Conservation (phyloP, 495 filamentous ascomycete species). For the Sordaria brevicollis region DNA sequence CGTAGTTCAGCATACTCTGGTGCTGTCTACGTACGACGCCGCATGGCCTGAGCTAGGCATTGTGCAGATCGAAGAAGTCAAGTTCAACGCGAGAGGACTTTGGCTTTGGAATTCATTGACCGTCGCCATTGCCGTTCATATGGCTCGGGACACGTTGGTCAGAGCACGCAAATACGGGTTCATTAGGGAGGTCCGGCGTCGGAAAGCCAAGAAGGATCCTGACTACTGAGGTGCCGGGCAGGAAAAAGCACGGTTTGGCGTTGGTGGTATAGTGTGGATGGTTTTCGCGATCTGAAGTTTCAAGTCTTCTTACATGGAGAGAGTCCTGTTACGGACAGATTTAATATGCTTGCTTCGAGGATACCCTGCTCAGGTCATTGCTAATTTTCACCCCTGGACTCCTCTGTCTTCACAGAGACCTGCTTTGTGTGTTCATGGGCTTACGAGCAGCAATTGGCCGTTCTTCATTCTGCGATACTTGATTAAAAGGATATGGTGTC, state of each 20-base stretch:
- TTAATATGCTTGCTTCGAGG: neutral
- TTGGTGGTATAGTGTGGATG: neutral
- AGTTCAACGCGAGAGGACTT: conserved; percentile 13
- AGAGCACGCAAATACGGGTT: conserved; percentile 1
- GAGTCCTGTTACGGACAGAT: neutral
- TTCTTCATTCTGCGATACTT: neutral
- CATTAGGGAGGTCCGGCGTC: neutral
- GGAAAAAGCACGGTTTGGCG: neutral
- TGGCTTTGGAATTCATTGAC: conserved; percentile 27
- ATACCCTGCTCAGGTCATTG: neutral
- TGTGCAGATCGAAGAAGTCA: conserved; percentile 11
- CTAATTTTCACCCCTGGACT: neutral
- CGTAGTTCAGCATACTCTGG: conserved; percentile 17
- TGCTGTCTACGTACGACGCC: conserved; percentile 18
- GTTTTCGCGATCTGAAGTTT: neutral
- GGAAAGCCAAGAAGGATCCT: conserved; percentile 7
- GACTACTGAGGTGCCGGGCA: conserved; percentile 6
- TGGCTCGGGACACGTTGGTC: conserved; percentile 11
- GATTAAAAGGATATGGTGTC: neutral
- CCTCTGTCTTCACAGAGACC: neutral
- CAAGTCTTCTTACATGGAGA: neutral
- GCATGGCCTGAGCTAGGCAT: conserved; percentile 5
- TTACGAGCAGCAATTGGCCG: neutral
- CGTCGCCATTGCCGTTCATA: conserved; percentile 19
- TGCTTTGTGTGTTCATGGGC: neutral